Percentiles rank a stretch among this genome's conserved stretches.
phyloP scores from a whole-genome alignment of 2,329 filamentous ascomycete species.

The Nannizziopsis arthrosporioides region DNA sequence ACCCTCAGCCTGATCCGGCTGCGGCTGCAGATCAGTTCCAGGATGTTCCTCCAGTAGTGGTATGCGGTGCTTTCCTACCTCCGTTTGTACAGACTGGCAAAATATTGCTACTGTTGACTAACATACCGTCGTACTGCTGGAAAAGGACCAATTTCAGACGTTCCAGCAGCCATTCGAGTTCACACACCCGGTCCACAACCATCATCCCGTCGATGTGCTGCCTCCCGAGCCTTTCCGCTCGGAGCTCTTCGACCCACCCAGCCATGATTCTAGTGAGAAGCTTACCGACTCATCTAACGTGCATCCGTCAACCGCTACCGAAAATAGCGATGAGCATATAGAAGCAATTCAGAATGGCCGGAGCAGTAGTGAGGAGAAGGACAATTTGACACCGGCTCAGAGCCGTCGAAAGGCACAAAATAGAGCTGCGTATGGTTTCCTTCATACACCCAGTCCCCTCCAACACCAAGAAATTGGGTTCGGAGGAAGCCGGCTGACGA shows the following conservation, averaged over 20 bases:
- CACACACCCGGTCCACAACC: background rate
- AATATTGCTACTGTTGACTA: background rate
- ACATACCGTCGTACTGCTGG: background rate
- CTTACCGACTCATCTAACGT: slow-evolving; percentile 3
- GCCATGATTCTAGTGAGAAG: slow-evolving; percentile 7
- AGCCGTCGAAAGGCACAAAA: slow-evolving; percentile 59
- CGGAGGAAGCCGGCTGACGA: background rate
- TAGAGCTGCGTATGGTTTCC: slow-evolving; percentile 52
- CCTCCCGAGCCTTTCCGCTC: slow-evolving; percentile 1
- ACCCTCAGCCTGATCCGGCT: slow-evolving; percentile 3
- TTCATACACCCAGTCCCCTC: background rate
- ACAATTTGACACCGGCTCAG: slow-evolving; percentile 43
- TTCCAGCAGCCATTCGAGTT: slow-evolving; percentile 2
- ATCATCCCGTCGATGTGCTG: slow-evolving; percentile 1
- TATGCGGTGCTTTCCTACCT: background rate
- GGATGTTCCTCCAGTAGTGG: slow-evolving; percentile 3
- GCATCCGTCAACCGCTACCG: slow-evolving; percentile 1
- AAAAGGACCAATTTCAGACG: background rate
- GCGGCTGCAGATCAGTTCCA: slow-evolving; percentile 4
- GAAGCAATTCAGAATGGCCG: slow-evolving; percentile 1
- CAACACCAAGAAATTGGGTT: background rate
- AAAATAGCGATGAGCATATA: slow-evolving; percentile 6
- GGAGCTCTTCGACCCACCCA: background rate
- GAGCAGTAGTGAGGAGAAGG: slow-evolving; percentile 45
- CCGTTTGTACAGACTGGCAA: background rate